Base-by-base conservation (phyloP, 805 yeast species). In the Pichia nanzhaoensis region DNA sequence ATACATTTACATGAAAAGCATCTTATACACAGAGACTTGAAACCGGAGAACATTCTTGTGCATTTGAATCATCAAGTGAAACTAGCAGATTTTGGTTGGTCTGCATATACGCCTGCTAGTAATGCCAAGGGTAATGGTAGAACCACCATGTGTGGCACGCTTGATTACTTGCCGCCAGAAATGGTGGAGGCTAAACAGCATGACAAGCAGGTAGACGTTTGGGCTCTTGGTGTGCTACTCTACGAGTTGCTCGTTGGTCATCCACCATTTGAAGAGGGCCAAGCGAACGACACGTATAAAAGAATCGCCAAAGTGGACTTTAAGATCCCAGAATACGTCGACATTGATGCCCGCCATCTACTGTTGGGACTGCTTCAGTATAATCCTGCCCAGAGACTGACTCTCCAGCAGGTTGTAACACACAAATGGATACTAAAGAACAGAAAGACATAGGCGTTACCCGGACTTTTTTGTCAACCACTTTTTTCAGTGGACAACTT, bases 31-130 rank as follows among this genome's bases (percentile, higher is more conserved):
- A 73, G 98, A 49, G 99, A 91, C 59, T 78, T 91, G 52, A 91
- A 91, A 63, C 98, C 98, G 0, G 98, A 93, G 60, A 91, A 91
- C 56, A 84, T 91, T 41, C 65, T 91, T 36, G 67, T 91, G 10
- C 87, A 88, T 6, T 74, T 80, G 49, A 78, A 86, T 57, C 85
- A 27, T 10, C 12, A 32, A 6, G 40, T 33, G 3, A 37, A 34
- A 7, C 75, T 91, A 33, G 83, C 96, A 17, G 99, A 91, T 65
- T 91, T 93, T 61, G 99, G 99, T 13, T 91, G 97, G 97, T 84
- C 95, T 45, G 91, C 90, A 10, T 28, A 28, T n/a, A 13, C 89
- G 4, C 20, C 21, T 3, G 16, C 16, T 28, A 28, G 18, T 19
- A 16, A 19, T 20, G 16, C 5, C 9, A 18, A 20, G 4, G 7